Evolutionary conservation across 2,329 filamentous ascomycete genomes (phyloP).

Genomic region (Sporothrix variecibatus): DNA sequence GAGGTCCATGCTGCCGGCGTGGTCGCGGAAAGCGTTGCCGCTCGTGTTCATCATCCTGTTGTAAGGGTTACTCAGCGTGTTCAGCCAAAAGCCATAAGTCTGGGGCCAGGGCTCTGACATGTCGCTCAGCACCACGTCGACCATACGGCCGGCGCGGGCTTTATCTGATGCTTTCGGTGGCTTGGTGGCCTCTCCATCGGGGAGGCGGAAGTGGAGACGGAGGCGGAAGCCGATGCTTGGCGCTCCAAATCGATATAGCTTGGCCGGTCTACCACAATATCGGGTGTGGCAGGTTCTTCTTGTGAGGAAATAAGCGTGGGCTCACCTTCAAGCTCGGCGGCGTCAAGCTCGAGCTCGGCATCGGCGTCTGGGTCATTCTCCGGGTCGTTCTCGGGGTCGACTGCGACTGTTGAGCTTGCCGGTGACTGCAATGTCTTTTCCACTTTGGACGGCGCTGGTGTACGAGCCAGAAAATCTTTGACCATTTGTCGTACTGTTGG

Average conservation of each 20-base stretch:
- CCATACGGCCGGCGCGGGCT: conserved; percentile 57
- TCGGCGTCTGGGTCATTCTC: conserved; percentile 27
- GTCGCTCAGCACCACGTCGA: conserved; percentile 95
- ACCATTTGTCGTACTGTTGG: conserved; percentile 73
- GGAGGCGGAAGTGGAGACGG: background rate
- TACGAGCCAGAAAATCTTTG: conserved; percentile 68
- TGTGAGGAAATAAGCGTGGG: background rate
- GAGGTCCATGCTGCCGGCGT: conserved; percentile 93
- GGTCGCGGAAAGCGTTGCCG: conserved; percentile 82
- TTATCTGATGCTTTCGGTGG: conserved; percentile 16
- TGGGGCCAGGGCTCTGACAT: conserved; percentile 98
- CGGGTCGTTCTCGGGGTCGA: conserved; percentile 1
- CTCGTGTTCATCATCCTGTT: conserved; percentile 99
- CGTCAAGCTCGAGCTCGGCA: background rate
- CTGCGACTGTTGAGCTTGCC: conserved; percentile 20
- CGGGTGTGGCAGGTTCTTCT: conserved; percentile 26
- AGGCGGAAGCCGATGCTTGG: conserved; percentile 41
- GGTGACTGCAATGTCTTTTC: conserved; percentile 30
- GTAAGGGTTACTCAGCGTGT: conserved; percentile 93
- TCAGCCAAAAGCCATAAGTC: conserved; percentile 75
- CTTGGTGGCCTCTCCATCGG: background rate
- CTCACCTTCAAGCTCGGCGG: conserved; percentile 29
- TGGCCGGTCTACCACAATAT: conserved; percentile 44
- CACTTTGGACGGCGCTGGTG: conserved; percentile 19
- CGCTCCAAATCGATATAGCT: conserved; percentile 70